Percentiles rank a stretch among this genome's conserved stretches.
Conservation (phyloP, 2,329 filamentous ascomycete genomes). For the Xylaria sp. region DNA sequence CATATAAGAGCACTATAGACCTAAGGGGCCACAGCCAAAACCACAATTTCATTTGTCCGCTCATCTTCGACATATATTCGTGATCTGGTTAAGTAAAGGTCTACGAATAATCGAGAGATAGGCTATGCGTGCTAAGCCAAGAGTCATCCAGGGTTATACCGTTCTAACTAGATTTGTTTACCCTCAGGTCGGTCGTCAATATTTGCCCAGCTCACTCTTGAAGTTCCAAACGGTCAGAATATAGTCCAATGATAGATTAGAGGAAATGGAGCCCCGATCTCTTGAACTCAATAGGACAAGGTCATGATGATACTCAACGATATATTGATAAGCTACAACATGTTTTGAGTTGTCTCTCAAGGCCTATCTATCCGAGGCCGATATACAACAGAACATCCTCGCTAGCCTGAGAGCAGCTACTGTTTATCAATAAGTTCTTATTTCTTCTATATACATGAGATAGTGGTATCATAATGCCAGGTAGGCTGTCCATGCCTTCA, state of each 20-base stretch:
- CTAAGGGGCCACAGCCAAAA: slow-evolving; percentile 35
- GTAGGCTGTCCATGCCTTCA: background rate
- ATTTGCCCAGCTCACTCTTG: background rate
- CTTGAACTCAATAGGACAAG: background rate
- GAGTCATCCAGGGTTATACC: too few species aligned
- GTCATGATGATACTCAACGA: background rate
- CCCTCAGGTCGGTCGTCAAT: too few species aligned
- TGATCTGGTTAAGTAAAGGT: background rate
- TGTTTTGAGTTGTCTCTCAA: background rate
- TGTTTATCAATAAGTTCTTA: background rate
- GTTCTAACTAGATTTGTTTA: background rate
- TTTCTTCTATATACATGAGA: slow-evolving; percentile 30
- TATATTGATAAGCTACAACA: background rate
- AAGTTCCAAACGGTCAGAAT: background rate
- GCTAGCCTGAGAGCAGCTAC: background rate
- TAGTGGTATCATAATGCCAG: slow-evolving; percentile 13
- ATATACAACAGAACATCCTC: background rate
- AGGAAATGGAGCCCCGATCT: background rate
- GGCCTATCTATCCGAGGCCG: background rate
- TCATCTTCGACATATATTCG: background rate
- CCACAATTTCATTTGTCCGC: slow-evolving; percentile 38
- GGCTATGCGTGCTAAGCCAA: background rate
- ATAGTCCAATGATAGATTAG: background rate
- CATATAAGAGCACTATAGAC: slow-evolving; percentile 47
- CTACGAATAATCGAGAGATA: background rate